Evolutionary conservation across 345 rosid species (phyloP).

Genomic region (Linum tenue): DNA sequence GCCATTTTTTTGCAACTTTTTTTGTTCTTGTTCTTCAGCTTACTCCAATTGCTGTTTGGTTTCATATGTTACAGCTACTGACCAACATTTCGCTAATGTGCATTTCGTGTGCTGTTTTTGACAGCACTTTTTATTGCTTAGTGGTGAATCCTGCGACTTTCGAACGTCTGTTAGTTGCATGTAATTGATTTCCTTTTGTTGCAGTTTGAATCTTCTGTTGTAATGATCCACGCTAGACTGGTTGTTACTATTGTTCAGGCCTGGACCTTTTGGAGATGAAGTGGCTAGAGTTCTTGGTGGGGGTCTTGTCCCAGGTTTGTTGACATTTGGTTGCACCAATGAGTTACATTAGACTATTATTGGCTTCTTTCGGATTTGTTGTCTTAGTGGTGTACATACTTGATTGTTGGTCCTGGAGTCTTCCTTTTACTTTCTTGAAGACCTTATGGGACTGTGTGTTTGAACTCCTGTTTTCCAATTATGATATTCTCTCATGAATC

Average conservation of each 20-base stretch:
- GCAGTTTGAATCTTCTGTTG: not conserved
- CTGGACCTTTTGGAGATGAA: constrained; percentile 73
- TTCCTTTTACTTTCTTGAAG: not conserved
- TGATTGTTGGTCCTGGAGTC: not conserved
- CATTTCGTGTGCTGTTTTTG: too few species aligned
- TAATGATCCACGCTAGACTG: constrained; percentile 6
- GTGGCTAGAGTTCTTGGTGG: constrained; percentile 91
- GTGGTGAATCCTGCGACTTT: not conserved
- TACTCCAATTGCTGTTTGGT: not conserved
- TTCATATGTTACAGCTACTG: not conserved
- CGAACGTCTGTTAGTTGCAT: not conserved
- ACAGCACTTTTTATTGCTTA: not conserved
- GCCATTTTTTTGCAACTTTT: too few species aligned
- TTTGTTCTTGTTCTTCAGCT: not conserved
- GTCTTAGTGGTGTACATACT: not conserved
- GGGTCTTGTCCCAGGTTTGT: constrained; percentile 91
- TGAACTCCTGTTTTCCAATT: not conserved
- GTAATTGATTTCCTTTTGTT: not conserved
- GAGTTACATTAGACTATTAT: not conserved
- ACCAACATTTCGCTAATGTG: not conserved
- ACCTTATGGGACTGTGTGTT: not conserved
- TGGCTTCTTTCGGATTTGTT: not conserved
- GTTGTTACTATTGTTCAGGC: constrained; percentile 31
- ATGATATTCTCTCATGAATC: not conserved
- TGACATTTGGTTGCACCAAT: constrained; percentile 1